These are phyloP conservation scores for Acanthochlamys bracteata DNA, from an alignment of 106 monocot species.

Conservation along the genomic window DNA sequence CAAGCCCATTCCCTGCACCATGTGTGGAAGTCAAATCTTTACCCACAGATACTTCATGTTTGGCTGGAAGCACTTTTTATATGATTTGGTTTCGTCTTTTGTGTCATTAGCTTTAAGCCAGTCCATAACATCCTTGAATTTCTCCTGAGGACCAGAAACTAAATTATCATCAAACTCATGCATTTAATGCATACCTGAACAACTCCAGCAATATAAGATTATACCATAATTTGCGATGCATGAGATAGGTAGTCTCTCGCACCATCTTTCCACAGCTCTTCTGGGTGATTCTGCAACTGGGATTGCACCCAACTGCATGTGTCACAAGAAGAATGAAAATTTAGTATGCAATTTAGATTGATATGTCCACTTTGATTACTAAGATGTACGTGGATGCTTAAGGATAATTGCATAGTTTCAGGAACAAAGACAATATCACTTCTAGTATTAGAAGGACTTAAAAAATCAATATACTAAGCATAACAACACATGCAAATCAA, in stretches of 20 bases:
- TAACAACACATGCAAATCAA: too few relatives aligned
- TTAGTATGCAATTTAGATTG: not conserved
- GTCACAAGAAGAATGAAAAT: not conserved
- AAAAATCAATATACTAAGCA: too few relatives aligned
- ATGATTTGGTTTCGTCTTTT: conserved; percentile 21
- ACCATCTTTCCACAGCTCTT: conserved; percentile 96
- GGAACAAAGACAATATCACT: too few relatives aligned
- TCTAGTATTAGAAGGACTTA: too few relatives aligned
- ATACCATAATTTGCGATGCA: conserved; percentile 74
- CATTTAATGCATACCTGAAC: not conserved
- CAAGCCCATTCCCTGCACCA: conserved; percentile 17
- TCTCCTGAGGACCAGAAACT: conserved; percentile 42
- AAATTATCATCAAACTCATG: not conserved
- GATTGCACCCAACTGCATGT: conserved; percentile 79
- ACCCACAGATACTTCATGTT: conserved; percentile 14
- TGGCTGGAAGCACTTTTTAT: conserved; percentile 14
- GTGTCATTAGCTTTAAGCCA: conserved; percentile 66
- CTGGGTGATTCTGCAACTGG: conserved; percentile 83
- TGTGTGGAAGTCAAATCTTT: conserved; percentile 5
- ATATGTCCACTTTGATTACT: not conserved
- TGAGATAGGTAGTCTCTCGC: conserved; percentile 71
- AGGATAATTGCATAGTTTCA: too few relatives aligned
- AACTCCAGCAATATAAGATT: not conserved
- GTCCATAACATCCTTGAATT: conserved; percentile 83
- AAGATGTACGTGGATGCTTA: not conserved